Evolutionary conservation across 768 basidiomycete genomes (phyloP).

Genomic region (Inosperma sp.): DNA sequence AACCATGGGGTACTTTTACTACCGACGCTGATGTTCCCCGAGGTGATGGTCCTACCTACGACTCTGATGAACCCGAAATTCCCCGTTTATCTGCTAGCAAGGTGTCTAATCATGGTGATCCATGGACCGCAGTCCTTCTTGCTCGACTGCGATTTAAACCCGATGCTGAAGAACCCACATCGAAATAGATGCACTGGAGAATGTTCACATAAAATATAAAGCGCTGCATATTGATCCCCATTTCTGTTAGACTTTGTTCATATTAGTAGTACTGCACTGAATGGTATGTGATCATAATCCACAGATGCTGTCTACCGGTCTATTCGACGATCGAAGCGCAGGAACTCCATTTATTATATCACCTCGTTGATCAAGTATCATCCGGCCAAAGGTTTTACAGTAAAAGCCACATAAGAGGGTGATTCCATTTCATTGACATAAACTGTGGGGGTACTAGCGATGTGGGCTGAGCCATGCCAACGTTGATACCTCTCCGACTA

Average conservation of each 20-base stretch:
- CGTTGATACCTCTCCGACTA: too few relatives aligned
- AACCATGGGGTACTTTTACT: conserved; percentile 73
- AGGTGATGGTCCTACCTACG: conserved; percentile 46
- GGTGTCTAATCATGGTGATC: conserved; percentile 42
- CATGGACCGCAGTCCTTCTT: conserved; percentile 58
- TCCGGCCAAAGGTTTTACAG: conserved; percentile 6
- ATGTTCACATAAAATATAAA: too few relatives aligned
- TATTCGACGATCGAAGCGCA: neutral
- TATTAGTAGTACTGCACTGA: neutral
- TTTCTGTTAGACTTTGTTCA: too few relatives aligned
- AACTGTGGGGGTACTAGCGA: too few relatives aligned
- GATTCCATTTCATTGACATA: too few relatives aligned
- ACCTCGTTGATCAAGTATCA: neutral
- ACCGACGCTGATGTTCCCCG: conserved; percentile 45
- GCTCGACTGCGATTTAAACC: conserved; percentile 63
- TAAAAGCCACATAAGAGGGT: too few relatives aligned
- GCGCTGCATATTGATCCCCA: neutral
- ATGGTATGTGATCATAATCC: neutral
- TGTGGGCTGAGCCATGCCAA: too few relatives aligned
- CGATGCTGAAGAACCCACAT: conserved; percentile 54
- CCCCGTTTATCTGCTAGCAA: conserved; percentile 44
- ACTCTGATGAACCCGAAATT: conserved; percentile 30
- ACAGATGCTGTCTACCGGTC: neutral
- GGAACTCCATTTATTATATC: neutral
- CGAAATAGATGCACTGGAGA: too few relatives aligned